These are phyloP conservation scores for Eucalyptus melliodora DNA, from an alignment of 345 rosid species.

Conservation along the genomic window DNA sequence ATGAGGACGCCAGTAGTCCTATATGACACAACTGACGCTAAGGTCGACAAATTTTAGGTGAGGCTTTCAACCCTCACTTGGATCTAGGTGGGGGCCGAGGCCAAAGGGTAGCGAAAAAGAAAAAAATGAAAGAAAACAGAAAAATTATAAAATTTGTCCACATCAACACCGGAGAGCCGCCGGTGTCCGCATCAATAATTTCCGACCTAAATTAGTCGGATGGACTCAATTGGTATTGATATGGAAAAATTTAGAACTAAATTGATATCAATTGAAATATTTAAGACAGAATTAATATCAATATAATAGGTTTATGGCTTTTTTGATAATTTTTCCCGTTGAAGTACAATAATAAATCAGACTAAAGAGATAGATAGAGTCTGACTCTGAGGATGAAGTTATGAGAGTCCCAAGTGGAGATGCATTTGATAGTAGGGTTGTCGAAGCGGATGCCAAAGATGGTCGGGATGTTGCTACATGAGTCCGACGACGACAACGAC, in stretches of 20 bases:
- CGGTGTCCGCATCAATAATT: accelerated
- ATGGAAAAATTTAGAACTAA: accelerated
- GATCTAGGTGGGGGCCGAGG: accelerated
- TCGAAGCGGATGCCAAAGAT: background rate
- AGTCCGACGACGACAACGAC: background rate
- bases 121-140: too few species aligned
- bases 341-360: accelerated
- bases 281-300: accelerated
- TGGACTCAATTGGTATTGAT: accelerated
- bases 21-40: accelerated
- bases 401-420: background rate
- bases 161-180: accelerated
- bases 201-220: accelerated
- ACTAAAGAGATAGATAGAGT: background rate
- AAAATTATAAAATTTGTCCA: too few species aligned
- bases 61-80: too few species aligned
- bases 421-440: background rate
- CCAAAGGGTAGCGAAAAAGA: too few species aligned
- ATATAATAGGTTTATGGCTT: accelerated
- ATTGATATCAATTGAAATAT: too few species aligned
- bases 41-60: accelerated
- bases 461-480: conserved; percentile 8
- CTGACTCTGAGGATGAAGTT: conserved; percentile 40
- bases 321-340: accelerated
- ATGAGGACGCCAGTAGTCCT: accelerated